Percentiles rank a stretch among this genome's conserved stretches.
Conservation (phyloP, 305 asterid genomes). For the Solanum hybrid region DNA sequence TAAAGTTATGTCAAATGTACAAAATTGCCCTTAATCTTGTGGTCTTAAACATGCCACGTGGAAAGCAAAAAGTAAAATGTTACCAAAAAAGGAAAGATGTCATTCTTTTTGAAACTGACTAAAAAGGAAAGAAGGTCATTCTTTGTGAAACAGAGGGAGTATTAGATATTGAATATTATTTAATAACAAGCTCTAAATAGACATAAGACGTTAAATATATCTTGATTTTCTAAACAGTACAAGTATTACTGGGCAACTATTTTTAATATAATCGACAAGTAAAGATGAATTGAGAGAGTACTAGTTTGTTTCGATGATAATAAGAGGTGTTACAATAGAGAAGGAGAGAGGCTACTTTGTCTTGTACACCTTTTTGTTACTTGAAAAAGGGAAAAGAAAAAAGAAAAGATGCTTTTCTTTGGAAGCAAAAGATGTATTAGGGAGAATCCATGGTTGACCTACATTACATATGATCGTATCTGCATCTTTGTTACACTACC, state of each 20-base stretch:
- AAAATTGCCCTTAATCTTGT: no score
- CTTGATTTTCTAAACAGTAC: background rate
- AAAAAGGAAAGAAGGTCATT: no score
- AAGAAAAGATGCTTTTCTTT: background rate
- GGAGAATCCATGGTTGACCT: background rate
- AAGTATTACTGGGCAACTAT: background rate
- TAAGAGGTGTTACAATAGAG: background rate
- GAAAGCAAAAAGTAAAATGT: no score
- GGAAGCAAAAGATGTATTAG: background rate
- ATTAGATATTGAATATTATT: no score
- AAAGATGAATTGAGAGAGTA: background rate
- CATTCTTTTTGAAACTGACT: no score
- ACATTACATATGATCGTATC: background rate
- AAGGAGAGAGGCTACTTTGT: background rate
- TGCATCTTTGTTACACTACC: background rate
- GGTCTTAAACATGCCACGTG: no score
- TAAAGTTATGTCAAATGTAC: no score
- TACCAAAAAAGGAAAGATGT: no score
- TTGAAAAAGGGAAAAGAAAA: background rate
- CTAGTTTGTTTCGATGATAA: no score
- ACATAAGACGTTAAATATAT: background rate
- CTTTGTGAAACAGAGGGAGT: no score
- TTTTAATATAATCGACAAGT: background rate
- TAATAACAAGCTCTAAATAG: background rate
- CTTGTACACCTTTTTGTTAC: background rate